Evolutionary conservation across 2,329 filamentous ascomycete species (phyloP), one percentile per base, ranked within the genome.

Genomic region (Xylariaceae sp.): DNA sequence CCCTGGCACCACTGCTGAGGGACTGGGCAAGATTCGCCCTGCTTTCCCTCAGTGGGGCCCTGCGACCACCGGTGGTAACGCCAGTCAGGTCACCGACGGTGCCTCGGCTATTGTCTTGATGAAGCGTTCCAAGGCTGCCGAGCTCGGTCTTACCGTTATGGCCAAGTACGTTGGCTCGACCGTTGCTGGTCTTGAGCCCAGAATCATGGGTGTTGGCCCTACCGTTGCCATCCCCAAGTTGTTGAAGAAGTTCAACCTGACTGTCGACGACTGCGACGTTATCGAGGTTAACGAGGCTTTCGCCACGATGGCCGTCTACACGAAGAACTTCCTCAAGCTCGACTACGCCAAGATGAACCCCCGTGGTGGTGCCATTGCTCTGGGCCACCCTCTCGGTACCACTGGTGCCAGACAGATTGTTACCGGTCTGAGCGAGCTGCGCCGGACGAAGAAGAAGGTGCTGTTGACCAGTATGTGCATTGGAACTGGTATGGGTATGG

Each of bases 221-320:
- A 86, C 86, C 49, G 75, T 88, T 42, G 86, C 84, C 60, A 88
- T 88, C 64, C 86, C 86, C 64, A 99, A 99, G 84, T 85, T 99
- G 35, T 83, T 99, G 51, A 76, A 77, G 71, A 88, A 94, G 78
- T 86, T 88, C 82, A 86, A 88, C 75, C 76, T 99, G 62, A 84
- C 82, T 23, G 79, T 96, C 56, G 83, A 88, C 60, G 94, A 97
- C 68, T 84, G 94, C 63, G 94, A 99, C 71, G 82, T 97, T 42
- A 81, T 93, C 67, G 94, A 97, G 82, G 77, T 99, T 72, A 99
- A 99, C 79, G 94, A 99, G 82, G 94, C 94, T 1, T 99, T 99
- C 71, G 93, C 92, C 18, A 94, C 89, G 55, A 97, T 97, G 94
- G 92, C 91, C 1, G 92, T 97, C 35, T 97, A 97, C 83, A 96